Percentiles rank a stretch among this genome's conserved stretches.
Evolutionary conservation across 192 early-diverging fungal genomes (phyloP).

Genomic region (Backusella macrospora): DNA sequence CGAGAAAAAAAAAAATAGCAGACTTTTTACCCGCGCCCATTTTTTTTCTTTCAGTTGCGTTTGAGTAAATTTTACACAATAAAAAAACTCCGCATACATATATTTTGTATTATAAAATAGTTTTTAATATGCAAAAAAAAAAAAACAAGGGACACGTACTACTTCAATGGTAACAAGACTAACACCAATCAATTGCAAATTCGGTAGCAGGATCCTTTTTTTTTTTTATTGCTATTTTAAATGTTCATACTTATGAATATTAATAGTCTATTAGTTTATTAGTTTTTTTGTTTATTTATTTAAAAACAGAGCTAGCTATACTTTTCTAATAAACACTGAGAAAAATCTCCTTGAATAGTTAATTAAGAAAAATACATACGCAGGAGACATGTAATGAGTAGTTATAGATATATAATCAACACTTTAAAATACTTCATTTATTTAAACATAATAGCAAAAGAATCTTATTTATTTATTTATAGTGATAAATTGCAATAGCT

Average conservation of each 20-base stretch:
- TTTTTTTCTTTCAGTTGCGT: not conserved
- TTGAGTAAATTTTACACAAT: not conserved
- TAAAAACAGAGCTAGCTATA: not conserved
- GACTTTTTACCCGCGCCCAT: not conserved
- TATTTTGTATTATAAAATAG: constrained; percentile 5
- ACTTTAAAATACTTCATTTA: not conserved
- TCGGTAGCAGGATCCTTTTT: not conserved
- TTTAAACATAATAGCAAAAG: not conserved
- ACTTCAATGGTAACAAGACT: constrained; percentile 7
- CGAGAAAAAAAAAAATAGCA: not conserved
- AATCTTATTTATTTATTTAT: constrained; percentile 5
- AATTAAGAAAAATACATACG: not conserved
- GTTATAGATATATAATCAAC: not conserved
- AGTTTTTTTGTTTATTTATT: not conserved
- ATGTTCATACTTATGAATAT: not conserved
- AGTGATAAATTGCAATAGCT: not conserved
- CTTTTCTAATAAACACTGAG: not conserved
- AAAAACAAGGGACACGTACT: not conserved
- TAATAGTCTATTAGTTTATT: not conserved
- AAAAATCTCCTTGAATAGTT: constrained; percentile 4
- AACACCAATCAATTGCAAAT: constrained; percentile 6
- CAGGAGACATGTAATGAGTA: not conserved
- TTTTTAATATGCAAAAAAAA: constrained; percentile 16
- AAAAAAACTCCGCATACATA: not conserved
- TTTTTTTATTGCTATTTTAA: not conserved